Percentiles rank a stretch among this genome's conserved stretches.
Conservation (phyloP, 495 filamentous ascomycete species). For the Aspergillus saccharolyticus region DNA sequence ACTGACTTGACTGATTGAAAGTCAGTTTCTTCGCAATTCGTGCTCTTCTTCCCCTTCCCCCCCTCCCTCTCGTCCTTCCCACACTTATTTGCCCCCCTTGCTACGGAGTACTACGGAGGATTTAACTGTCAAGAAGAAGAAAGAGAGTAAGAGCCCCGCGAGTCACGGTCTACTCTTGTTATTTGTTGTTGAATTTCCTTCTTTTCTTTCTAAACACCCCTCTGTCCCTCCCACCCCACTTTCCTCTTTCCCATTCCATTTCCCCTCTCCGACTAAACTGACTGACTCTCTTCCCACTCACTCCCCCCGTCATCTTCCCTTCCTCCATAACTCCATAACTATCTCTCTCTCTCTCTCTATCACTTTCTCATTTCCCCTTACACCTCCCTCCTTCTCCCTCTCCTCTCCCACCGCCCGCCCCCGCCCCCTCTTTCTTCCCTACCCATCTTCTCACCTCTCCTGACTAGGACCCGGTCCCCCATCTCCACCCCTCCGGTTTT, state of each 20-base stretch:
- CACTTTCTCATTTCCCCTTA: conserved; percentile 5
- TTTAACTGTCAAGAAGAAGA: no score
- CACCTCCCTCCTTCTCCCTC: no score
- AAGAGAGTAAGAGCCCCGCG: no score
- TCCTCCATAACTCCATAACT: no score
- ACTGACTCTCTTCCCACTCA: no score
- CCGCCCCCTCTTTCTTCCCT: conserved; percentile 1
- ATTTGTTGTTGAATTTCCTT: not conserved
- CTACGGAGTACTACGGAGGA: no score
- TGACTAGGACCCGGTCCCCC: not conserved
- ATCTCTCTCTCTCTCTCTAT: not conserved
- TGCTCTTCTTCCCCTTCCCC: not conserved
- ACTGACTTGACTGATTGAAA: not conserved
- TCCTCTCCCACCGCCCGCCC: no score
- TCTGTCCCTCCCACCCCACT: no score
- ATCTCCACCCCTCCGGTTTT: conserved; percentile 10
- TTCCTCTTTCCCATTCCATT: not conserved
- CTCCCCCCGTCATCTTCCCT: conserved; percentile 1
- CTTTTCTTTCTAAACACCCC: not conserved
- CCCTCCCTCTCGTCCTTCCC: conserved; percentile 5
- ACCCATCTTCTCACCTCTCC: conserved; percentile 2
- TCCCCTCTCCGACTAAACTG: not conserved
- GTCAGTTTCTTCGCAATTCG: not conserved
- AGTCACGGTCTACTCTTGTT: no score
- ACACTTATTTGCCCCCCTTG: not conserved